Base-by-base conservation (phyloP, 768 basidiomycete genomes). In the Tricholoma matsutake region DNA sequence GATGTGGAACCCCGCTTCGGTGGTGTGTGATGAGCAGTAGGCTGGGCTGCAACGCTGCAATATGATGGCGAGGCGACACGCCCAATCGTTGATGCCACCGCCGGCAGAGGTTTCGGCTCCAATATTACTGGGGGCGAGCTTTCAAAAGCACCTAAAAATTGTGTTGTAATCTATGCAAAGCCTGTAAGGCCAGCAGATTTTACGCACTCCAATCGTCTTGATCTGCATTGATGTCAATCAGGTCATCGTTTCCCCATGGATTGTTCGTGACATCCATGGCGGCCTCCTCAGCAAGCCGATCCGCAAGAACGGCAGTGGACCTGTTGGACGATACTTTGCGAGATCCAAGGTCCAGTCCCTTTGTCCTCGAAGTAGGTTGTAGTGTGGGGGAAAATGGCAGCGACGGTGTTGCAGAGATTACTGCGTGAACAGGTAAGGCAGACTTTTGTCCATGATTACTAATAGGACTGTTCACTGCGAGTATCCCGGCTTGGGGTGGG, bases 211-310 rank as follows among this genome's bases (percentile, higher is more conserved):
- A 99, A 70, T 98, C 96, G 67, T 88, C 96, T 25, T 87, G 84
- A 67, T 98, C 96, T 0, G 92, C 94, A 68, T 94, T 88, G 4
- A 98, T 87, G 69, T 99, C 95, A 71, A 98, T 96, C 59, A 98
- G 72, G 72, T 98, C 92, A 7, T 83, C 87, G 52, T 74, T 79
- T 1, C 86, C 90, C 92, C 91, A 93, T 0, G 82, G 83, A 68
- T 82, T 81, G 25, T 73, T 80, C 2, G 77, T 79, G 37, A 74
- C 77, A 10, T 73, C 73, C 31, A 68, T 69, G 20, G 77, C 75
- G 9, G 73, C 75, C 61, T 87, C 87, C 41, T 88, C 87, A 58
- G 80, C 84, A 63, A 85, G 75, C 52, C 83, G 81, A 3, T 84
- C 82, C 5, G 83, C 84, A 0, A 87, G 67, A 6, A 75, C 65